phyloP scores from a whole-genome alignment of 2,329 filamentous ascomycete genomes.

The Fusarium sp. region DNA sequence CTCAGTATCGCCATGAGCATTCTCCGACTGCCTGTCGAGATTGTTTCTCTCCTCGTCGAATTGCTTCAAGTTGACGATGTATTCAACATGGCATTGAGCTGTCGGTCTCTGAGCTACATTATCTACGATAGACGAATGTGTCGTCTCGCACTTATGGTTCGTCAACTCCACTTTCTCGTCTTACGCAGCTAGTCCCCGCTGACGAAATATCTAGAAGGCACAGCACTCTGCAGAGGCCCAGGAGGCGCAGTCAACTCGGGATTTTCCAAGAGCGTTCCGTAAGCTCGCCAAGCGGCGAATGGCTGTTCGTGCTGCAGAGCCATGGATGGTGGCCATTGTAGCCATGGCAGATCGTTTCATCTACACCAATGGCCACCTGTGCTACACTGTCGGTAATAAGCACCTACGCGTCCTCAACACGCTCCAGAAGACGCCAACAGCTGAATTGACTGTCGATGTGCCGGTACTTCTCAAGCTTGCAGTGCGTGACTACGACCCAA shows the following conservation, averaged over 20 bases:
- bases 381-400: slow-evolving; percentile 67
- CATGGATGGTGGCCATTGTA: slow-evolving; percentile 73
- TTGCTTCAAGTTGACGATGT: slow-evolving; percentile 71
- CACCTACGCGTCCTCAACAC: slow-evolving; percentile 70
- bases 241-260: slow-evolving; percentile 34
- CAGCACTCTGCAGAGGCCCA: slow-evolving; percentile 44
- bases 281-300: slow-evolving; percentile 72
- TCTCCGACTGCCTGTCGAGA: slow-evolving; percentile 71
- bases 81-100: slow-evolving; percentile 68
- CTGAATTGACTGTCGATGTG: slow-evolving; percentile 72
- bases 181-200: slow-evolving; percentile 27
- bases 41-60: slow-evolving; percentile 71
- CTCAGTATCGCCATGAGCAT: slow-evolving; percentile 58
- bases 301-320: slow-evolving; percentile 73
- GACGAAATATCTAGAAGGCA: slow-evolving; percentile 43
- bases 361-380: slow-evolving; percentile 75
- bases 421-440: slow-evolving; percentile 62
- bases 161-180: slow-evolving; percentile 29
- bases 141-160: slow-evolving; percentile 71
- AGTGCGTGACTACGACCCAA: slow-evolving; percentile 54
- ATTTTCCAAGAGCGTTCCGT: slow-evolving; percentile 59
- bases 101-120: slow-evolving; percentile 65
- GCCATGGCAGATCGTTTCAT: slow-evolving; percentile 73
- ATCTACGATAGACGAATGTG: slow-evolving; percentile 70
- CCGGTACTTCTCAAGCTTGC: slow-evolving; percentile 57